These are phyloP conservation scores for Gloeostereum incarnatum DNA, from an alignment of 768 basidiomycete species.

Conservation along the genomic window DNA sequence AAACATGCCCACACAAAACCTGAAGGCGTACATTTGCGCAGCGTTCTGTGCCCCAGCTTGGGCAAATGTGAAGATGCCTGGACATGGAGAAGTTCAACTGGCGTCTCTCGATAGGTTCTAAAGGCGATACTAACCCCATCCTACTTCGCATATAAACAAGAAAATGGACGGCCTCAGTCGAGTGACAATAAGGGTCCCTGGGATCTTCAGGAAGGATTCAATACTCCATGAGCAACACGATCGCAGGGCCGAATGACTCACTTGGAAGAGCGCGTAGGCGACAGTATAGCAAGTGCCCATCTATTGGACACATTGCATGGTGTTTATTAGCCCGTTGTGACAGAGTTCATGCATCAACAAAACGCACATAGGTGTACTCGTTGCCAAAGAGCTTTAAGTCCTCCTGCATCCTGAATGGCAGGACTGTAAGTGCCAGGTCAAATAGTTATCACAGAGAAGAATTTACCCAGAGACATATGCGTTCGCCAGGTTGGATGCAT, in stretches of 20 bases:
- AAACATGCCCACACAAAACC: slow-evolving; percentile 15
- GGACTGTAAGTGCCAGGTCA: not conserved
- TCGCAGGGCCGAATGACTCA: slow-evolving; percentile 2
- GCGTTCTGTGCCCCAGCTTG: slow-evolving; percentile 15
- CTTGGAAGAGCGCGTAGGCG: slow-evolving; percentile 12
- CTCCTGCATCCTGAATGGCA: slow-evolving; percentile 14
- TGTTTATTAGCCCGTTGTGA: not conserved
- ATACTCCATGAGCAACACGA: not conserved
- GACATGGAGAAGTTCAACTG: not conserved
- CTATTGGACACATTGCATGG: slow-evolving; percentile 2
- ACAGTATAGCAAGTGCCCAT: slow-evolving; percentile 17
- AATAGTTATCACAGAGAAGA: not conserved
- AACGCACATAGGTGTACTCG: slow-evolving; percentile 12
- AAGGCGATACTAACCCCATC: slow-evolving; percentile 11
- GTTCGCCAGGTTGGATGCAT: slow-evolving; percentile 14
- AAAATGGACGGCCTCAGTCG: slow-evolving; percentile 14
- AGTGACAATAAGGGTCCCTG: slow-evolving; percentile 14
- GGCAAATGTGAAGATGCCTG: slow-evolving; percentile 15
- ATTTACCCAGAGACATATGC: slow-evolving; percentile 12
- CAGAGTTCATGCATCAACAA: too few relatives aligned
- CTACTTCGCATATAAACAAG: slow-evolving; percentile 12
- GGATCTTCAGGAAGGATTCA: slow-evolving; percentile 9
- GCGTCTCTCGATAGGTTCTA: not conserved
- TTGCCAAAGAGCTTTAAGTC: slow-evolving; percentile 15
- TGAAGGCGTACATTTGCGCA: slow-evolving; percentile 16